Base-by-base conservation (phyloP, 129 eudicot species). In the Lactuca saligna region DNA sequence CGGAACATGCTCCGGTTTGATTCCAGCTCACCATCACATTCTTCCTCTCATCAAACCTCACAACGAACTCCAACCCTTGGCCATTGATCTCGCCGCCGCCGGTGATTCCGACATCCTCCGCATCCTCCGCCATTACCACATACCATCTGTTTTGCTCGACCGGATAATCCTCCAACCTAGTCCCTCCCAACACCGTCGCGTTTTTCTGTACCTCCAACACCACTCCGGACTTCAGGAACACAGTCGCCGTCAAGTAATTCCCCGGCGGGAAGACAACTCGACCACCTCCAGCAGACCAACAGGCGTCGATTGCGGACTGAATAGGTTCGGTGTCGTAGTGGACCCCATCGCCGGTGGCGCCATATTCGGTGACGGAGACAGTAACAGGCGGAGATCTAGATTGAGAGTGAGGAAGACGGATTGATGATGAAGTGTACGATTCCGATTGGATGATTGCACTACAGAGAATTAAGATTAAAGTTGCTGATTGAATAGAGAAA, bases 1-100 rank as follows among this genome's bases (percentile, higher is more conserved):
- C 97, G 57, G 57, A 61, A 54, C 98, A 93, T 51, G 82, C 86
- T n/a, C 97, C 97, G 0, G 90, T 93, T 37, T 55, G 39, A 39
- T 93, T 93, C 98, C 98, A 93, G 64, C 98, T 93, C 85, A 93
- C 97, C 98, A 93, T 93, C 84, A 93, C 97, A 72, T 93, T 93
- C 85, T 93, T 93, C 92, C 65, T 83, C 82, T 84, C 95, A 62
- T 93, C 88, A 65, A 84, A 93, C 65, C 84, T 89, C 78, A 57
- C 56, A 29, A 93, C 98, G 53, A 86, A 93, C 79, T 79, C 66
- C 82, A 84, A 69, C 8, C 98, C 97, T 78, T 93, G 98, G 4
- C 98, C 98, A 60, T 89, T 81, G 56, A 93, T 87, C 81, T 84
- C 98, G 3, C 98, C 98, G 8, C 92, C 95, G 29, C 98, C 98